These are phyloP conservation scores for Heliamphora exappendiculata DNA, from an alignment of 148 eudicot species.

Conservation along the genomic window DNA sequence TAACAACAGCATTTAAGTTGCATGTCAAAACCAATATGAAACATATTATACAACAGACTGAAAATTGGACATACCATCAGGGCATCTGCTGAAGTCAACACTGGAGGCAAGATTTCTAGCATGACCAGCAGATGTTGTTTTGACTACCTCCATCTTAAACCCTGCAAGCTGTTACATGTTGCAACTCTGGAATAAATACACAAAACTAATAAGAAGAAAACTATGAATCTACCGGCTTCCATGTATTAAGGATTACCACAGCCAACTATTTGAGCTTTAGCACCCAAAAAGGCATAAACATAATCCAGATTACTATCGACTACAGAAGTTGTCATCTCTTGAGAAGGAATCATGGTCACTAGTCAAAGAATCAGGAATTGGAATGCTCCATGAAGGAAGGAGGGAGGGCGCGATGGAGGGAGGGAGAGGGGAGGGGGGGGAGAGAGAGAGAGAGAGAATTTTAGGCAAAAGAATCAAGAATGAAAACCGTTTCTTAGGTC, in stretches of 20 bases:
- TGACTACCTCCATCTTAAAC: slow-evolving; percentile 86
- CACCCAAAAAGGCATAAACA: not conserved
- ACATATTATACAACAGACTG: not conserved
- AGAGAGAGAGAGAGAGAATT: not conserved
- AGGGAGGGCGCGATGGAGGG: too few species aligned
- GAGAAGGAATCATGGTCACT: not conserved
- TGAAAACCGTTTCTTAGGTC: not conserved
- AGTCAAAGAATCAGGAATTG: not conserved
- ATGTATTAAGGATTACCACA: not conserved
- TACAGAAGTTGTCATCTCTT: not conserved
- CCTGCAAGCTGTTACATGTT: slow-evolving; percentile 81
- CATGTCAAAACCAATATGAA: not conserved
- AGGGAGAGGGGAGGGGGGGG: too few species aligned
- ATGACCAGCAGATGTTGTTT: slow-evolving; percentile 94
- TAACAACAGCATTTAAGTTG: slow-evolving; percentile 6
- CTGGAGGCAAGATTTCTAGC: slow-evolving; percentile 81
- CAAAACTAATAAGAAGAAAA: slow-evolving; percentile 5
- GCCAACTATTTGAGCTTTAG: not conserved
- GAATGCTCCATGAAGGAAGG: not conserved
- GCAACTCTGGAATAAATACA: slow-evolving; percentile 21
- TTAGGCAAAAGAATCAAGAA: not conserved
- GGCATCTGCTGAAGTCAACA: slow-evolving; percentile 92
- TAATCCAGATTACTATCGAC: not conserved
- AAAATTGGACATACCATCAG: slow-evolving; percentile 58
- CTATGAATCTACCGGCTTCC: not conserved